Conservation (phyloP, 179 eudicot genomes). For the Corrigiola litoralis region DNA sequence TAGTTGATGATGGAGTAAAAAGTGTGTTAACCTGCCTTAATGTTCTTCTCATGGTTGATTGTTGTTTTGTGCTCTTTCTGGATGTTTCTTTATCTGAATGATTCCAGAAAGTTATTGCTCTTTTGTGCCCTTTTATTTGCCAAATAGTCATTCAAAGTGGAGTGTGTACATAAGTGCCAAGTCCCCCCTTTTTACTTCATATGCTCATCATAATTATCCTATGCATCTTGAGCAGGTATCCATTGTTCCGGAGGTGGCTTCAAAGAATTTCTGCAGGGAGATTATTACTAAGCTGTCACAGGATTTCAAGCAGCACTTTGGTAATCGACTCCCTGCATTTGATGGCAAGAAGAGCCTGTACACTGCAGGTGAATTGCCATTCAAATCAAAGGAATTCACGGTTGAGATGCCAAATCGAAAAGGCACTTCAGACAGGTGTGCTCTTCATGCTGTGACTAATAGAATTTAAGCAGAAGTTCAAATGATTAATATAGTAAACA, state of each 20-base stretch:
- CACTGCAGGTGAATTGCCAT: slow-evolving; percentile 70
- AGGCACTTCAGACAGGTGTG: slow-evolving; percentile 25
- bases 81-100: too few species aligned
- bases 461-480: neutral
- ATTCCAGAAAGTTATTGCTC: too few species aligned
- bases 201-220: neutral
- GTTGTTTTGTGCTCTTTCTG: too few species aligned
- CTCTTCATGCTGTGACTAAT: neutral
- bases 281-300: slow-evolving; percentile 38
- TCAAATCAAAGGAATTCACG: slow-evolving; percentile 49
- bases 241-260: slow-evolving; percentile 56
- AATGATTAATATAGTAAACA: neutral
- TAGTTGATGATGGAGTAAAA: too few species aligned
- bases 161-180: neutral
- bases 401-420: slow-evolving; percentile 33
- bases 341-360: slow-evolving; percentile 83
- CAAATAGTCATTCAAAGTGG: neutral
- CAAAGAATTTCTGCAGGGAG: slow-evolving; percentile 46
- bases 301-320: slow-evolving; percentile 31
- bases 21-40: too few species aligned
- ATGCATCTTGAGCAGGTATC: slow-evolving; percentile 41
- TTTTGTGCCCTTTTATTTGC: neutral
- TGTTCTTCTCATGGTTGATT: too few species aligned
- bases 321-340: slow-evolving; percentile 43
- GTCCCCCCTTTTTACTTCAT: neutral